phyloP scores from a whole-genome alignment of 306 rosid species.

The Pachyrhizus erosus region DNA sequence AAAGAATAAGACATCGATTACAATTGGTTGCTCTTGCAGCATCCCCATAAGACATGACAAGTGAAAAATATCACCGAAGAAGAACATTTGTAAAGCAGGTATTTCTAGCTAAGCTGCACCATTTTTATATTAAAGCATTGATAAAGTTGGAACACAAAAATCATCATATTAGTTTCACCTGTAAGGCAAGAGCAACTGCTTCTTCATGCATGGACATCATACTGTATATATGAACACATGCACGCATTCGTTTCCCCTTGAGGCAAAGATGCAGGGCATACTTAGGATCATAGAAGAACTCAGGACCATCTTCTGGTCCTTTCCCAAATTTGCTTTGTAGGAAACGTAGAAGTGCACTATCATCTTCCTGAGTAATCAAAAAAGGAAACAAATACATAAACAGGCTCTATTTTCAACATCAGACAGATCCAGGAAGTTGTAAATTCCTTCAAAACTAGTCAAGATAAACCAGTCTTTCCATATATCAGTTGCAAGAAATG shows the following conservation, averaged over 20 bases:
- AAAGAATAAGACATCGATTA: slow-evolving; percentile 26
- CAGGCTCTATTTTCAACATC: neutral
- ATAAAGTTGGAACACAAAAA: slow-evolving; percentile 23
- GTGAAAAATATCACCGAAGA: neutral
- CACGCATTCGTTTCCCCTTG: slow-evolving; percentile 97
- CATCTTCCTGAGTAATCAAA: slow-evolving; percentile 82
- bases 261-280: slow-evolving; percentile 98
- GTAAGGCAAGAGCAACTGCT: slow-evolving; percentile 98
- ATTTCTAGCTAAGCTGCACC: slow-evolving; percentile 16
- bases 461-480: slow-evolving; percentile 25
- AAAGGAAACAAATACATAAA: slow-evolving; percentile 39
- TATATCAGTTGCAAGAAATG: slow-evolving; percentile 23
- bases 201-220: slow-evolving; percentile 99
- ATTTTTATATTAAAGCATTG: neutral
- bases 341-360: slow-evolving; percentile 84
- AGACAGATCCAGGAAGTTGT: neutral
- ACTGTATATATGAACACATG: slow-evolving; percentile 99
- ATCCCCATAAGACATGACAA: slow-evolving; percentile 22
- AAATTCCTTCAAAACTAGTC: slow-evolving; percentile 18
- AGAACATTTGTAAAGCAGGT: slow-evolving; percentile 23
- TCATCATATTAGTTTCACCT: slow-evolving; percentile 61
- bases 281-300: slow-evolving; percentile 97
- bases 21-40: neutral
- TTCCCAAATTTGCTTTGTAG: slow-evolving; percentile 95
- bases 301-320: slow-evolving; percentile 91